Evolutionary conservation across 148 eudicot genomes (phyloP).

Genomic region (Spergularia marina): DNA sequence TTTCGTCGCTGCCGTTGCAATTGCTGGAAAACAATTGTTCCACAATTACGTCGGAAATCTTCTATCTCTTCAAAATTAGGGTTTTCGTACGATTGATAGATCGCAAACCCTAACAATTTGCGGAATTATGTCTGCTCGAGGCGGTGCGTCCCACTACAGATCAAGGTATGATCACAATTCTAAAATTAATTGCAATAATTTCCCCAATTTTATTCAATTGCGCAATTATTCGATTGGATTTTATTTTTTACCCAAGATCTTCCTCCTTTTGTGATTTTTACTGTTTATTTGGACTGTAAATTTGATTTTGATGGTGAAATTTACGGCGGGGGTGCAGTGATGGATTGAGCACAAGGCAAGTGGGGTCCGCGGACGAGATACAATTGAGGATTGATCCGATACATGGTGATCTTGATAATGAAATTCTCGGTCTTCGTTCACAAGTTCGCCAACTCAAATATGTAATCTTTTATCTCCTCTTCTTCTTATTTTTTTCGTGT

Average conservation of each 20-base stretch:
- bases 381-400: slow-evolving; percentile 80
- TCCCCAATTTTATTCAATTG: background rate
- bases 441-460: slow-evolving; percentile 69
- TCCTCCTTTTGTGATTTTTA: background rate
- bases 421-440: slow-evolving; percentile 61
- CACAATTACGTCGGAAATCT: no score
- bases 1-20: no score
- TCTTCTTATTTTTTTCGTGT: no score
- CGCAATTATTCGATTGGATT: background rate
- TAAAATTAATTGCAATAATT: background rate
- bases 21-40: no score
- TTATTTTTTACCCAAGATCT: background rate
- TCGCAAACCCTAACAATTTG: slow-evolving; percentile 10
- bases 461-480: slow-evolving; percentile 29
- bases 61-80: no score
- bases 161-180: slow-evolving; percentile 39
- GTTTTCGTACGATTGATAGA: no score
- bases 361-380: slow-evolving; percentile 54
- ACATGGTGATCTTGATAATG: slow-evolving; percentile 73
- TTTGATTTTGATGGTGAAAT: background rate
- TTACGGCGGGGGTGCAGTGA: slow-evolving; percentile 37
- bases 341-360: slow-evolving; percentile 72
- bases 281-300: background rate
- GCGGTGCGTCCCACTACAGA: slow-evolving; percentile 52
- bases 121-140: slow-evolving; percentile 21